Evolutionary conservation across 768 basidiomycete species (phyloP).

Genomic region (Ramaria sp.): DNA sequence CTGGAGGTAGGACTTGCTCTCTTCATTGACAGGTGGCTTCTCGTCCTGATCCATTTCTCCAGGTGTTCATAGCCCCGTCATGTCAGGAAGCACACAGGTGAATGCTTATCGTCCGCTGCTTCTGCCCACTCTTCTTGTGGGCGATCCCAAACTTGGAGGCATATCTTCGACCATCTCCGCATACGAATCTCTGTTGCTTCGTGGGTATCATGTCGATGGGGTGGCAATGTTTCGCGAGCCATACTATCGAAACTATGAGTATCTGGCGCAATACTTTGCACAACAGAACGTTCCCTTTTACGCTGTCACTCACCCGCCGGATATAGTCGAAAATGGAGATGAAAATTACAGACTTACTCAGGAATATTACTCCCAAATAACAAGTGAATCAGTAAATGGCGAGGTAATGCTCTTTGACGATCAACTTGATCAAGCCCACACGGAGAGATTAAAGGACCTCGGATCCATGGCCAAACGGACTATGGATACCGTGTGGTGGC

Average conservation of each 20-base stretch:
- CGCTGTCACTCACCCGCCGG: constrained; percentile 50
- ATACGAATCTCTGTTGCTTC: constrained; percentile 82
- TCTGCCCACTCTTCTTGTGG: constrained; percentile 79
- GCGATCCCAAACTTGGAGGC: constrained; percentile 83
- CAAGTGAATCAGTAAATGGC: constrained; percentile 23
- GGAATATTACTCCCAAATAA: constrained; percentile 56
- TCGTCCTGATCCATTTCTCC: constrained; percentile 4
- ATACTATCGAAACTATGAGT: constrained; percentile 84
- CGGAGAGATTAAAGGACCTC: constrained; percentile 56
- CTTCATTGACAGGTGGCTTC: neutral
- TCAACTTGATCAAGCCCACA: constrained; percentile 56
- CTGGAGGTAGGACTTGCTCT: constrained; percentile 67
- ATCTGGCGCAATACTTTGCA: constrained; percentile 67
- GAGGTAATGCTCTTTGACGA: constrained; percentile 38
- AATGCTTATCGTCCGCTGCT: constrained; percentile 82
- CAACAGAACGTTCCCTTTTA: constrained; percentile 53
- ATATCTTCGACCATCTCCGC: constrained; percentile 89
- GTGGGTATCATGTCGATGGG: constrained; percentile 82
- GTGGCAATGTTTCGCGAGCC: constrained; percentile 76
- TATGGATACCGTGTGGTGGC: constrained; percentile 86
- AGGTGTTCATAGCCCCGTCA: constrained; percentile 89
- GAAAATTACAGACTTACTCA: constrained; percentile 48
- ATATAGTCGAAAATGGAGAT: constrained; percentile 27
- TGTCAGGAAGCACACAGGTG: constrained; percentile 73
- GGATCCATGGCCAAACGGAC: constrained; percentile 72